Evolutionary conservation across 441 rosid genomes (phyloP).

Genomic region (Arabidopsis lyrata): DNA sequence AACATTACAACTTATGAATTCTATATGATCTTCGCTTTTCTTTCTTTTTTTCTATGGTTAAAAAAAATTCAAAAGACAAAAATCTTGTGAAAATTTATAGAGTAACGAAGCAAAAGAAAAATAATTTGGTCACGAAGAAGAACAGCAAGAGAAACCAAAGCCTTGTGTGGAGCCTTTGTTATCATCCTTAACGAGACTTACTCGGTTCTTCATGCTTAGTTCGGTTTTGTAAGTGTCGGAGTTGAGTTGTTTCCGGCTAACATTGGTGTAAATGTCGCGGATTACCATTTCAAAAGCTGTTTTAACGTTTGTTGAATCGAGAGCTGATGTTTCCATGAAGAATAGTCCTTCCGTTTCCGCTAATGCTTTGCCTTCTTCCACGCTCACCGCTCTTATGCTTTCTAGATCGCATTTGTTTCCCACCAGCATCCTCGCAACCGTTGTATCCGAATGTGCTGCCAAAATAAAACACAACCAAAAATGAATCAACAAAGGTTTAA

Average conservation of each 20-base stretch:
- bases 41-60: not conserved
- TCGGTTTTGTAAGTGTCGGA: slow-evolving; percentile 65
- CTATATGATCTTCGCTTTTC: not conserved
- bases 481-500: not conserved
- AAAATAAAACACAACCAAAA: not conserved
- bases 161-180: slow-evolving; percentile 48
- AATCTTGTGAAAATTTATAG: not conserved
- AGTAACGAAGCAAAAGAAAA: slow-evolving; percentile 20
- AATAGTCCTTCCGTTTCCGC: slow-evolving; percentile 68
- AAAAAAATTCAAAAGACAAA: not conserved
- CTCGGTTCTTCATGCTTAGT: slow-evolving; percentile 55
- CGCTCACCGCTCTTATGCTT: slow-evolving; percentile 57
- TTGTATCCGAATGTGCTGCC: slow-evolving; percentile 71
- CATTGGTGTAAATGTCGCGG: slow-evolving; percentile 59
- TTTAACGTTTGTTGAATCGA: slow-evolving; percentile 68
- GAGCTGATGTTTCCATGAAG: slow-evolving; percentile 81
- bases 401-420: slow-evolving; percentile 74
- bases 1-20: slow-evolving; percentile 28
- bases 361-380: slow-evolving; percentile 66
- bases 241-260: slow-evolving; percentile 69
- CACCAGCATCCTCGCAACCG: slow-evolving; percentile 67
- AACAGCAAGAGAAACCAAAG: slow-evolving; percentile 68
- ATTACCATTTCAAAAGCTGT: slow-evolving; percentile 68
- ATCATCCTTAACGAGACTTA: slow-evolving; percentile 53
- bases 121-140: slow-evolving; percentile 36